Evolutionary conservation across 148 eudicot species (phyloP).

Genomic region (Rheum nobile): DNA sequence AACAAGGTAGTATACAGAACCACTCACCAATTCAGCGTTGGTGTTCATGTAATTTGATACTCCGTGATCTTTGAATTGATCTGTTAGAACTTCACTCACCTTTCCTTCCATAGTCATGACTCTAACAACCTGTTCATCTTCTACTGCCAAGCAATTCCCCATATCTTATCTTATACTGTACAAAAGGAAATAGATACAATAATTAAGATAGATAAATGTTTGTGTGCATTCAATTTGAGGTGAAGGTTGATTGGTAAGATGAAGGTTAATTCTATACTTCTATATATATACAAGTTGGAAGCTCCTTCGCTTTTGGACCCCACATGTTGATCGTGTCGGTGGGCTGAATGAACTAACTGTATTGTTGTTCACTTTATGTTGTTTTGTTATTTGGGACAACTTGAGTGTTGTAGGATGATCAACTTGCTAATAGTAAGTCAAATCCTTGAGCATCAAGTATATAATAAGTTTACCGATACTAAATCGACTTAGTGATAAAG

Average conservation of each 20-base stretch:
- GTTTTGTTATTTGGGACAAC: too few species aligned
- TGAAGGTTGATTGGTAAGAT: too few species aligned
- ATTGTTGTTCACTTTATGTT: too few species aligned
- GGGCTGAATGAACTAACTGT: background rate
- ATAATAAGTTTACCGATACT: too few species aligned
- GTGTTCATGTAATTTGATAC: constrained; percentile 29
- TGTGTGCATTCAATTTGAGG: too few species aligned
- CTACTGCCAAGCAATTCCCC: constrained; percentile 55
- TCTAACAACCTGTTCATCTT: constrained; percentile 17
- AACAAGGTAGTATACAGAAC: constrained; percentile 32
- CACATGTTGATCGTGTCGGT: constrained; percentile 6
- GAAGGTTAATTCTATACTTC: too few species aligned
- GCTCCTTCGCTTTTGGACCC: constrained; percentile 2
- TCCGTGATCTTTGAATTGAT: constrained; percentile 29
- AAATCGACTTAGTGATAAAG: too few species aligned
- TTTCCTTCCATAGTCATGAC: constrained; percentile 37
- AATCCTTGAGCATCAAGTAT: too few species aligned
- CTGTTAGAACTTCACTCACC: constrained; percentile 32
- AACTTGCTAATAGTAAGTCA: too few species aligned
- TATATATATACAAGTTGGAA: background rate
- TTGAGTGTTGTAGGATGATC: too few species aligned
- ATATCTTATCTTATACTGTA: constrained; percentile 5
- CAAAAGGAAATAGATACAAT: too few species aligned
- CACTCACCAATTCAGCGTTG: constrained; percentile 19
- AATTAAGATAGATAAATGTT: too few species aligned